These are phyloP conservation scores for Cenchrus purpureus DNA, from an alignment of 176 grass and related monocot species.

Conservation along the genomic window DNA sequence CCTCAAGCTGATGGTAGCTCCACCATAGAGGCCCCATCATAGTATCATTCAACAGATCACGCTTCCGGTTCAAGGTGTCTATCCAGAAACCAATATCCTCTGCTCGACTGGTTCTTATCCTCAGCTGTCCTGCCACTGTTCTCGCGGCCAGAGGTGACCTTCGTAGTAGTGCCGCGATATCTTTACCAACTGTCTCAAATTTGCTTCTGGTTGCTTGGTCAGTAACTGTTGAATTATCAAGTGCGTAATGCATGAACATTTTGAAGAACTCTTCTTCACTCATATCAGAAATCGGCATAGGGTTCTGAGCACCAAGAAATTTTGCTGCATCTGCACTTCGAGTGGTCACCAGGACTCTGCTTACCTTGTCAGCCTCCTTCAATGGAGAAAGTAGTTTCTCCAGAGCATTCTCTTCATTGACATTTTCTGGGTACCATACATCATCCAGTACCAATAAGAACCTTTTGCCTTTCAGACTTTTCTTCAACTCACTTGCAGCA, in stretches of 20 bases:
- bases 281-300: too few relatives aligned
- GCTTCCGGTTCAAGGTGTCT: neutral
- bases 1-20: too few relatives aligned
- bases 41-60: slow-evolving; percentile 16
- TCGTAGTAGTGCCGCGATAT: neutral
- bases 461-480: too few relatives aligned
- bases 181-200: neutral
- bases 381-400: neutral
- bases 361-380: neutral
- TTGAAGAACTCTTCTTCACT: too few relatives aligned
- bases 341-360: neutral
- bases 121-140: slow-evolving; percentile 9
- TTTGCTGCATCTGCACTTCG: too few relatives aligned
- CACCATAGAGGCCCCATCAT: neutral
- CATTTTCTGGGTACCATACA: neutral
- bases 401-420: neutral
- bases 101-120: neutral
- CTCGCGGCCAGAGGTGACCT: slow-evolving; percentile 15
- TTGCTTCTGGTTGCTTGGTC: neutral
- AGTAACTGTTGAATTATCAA: neutral
- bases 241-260: neutral
- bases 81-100: slow-evolving; percentile 5
- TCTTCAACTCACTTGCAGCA: too few relatives aligned
- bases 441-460: neutral
- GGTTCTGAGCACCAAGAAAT: too few relatives aligned